Evolutionary conservation across 805 yeast species (phyloP).

Genomic region (Huiozyma sinensis): DNA sequence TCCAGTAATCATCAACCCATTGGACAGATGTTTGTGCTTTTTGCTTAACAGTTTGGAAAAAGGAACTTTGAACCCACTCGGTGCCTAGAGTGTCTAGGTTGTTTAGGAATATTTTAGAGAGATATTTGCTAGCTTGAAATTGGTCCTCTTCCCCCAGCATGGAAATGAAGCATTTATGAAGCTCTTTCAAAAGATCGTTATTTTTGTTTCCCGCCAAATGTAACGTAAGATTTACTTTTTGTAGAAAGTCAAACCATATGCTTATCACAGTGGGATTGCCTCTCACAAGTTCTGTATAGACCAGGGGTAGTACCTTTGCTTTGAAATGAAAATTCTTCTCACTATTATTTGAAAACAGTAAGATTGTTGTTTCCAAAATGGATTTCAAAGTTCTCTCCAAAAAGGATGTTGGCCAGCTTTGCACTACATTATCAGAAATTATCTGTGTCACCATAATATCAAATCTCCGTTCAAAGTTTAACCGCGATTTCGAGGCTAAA

Average conservation of each 20-base stretch:
- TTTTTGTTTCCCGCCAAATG: neutral
- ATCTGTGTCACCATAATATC: conserved; percentile 15
- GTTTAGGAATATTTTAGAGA: conserved; percentile 6
- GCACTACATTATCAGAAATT: conserved; percentile 2
- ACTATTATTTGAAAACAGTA: conserved; percentile 5
- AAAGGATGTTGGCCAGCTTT: neutral
- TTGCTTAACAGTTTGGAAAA: conserved; percentile 14
- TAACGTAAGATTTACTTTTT: neutral
- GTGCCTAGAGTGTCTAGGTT: conserved; percentile 7
- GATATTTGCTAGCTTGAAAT: neutral
- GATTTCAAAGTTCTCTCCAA: conserved; percentile 2
- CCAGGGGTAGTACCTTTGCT: conserved; percentile 6
- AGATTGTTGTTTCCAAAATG: conserved; percentile 7
- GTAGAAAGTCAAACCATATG: conserved; percentile 5
- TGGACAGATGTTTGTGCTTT: conserved; percentile 7
- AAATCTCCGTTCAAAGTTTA: conserved; percentile 16
- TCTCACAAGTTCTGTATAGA: conserved; percentile 5
- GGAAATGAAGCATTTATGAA: neutral
- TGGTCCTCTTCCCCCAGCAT: neutral
- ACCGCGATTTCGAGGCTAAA: conserved; percentile 12
- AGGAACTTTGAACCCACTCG: conserved; percentile 16
- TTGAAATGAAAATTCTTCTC: conserved; percentile 8
- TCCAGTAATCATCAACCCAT: conserved; percentile 20
- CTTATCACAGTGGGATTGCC: neutral
- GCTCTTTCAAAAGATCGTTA: neutral